Evolutionary conservation across 108 stramenopile genomes (phyloP).

Genomic region (Cyclotella distinguenda): DNA sequence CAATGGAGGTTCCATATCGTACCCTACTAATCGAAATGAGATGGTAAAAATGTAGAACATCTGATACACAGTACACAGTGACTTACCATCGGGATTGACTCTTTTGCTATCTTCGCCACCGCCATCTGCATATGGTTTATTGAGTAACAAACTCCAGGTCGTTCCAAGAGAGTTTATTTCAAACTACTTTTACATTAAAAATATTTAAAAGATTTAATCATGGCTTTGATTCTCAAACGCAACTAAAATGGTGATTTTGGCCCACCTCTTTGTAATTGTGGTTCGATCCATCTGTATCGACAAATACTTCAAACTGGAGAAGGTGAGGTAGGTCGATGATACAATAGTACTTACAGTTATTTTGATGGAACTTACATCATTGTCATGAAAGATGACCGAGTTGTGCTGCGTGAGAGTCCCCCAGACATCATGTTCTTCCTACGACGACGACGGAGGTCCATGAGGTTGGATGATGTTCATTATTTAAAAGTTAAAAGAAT

Average conservation of each 20-base stretch:
- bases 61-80: neutral
- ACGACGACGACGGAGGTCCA: neutral
- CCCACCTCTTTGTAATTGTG: slow-evolving; percentile 80
- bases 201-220: too few relatives aligned
- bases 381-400: slow-evolving; percentile 79
- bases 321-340: too few relatives aligned
- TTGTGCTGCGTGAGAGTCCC: slow-evolving; percentile 62
- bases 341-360: too few relatives aligned
- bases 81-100: slow-evolving; percentile 63
- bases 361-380: slow-evolving; percentile 29
- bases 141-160: slow-evolving; percentile 82
- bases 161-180: slow-evolving; percentile 88
- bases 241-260: neutral
- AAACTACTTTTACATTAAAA: too few relatives aligned
- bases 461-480: neutral
- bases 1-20: slow-evolving; percentile 65
- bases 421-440: slow-evolving; percentile 51
- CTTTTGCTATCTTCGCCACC: slow-evolving; percentile 76
- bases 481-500: too few relatives aligned
- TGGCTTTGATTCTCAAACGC: too few relatives aligned
- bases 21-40: slow-evolving; percentile 58
- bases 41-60: slow-evolving; percentile 11
- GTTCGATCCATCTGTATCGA: slow-evolving; percentile 69
- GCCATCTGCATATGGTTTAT: slow-evolving; percentile 83
- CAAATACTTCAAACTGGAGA: slow-evolving; percentile 80